Evolutionary conservation across 1,284 basidiomycete genomes (phyloP).

Genomic region (Serendipita sp.): DNA sequence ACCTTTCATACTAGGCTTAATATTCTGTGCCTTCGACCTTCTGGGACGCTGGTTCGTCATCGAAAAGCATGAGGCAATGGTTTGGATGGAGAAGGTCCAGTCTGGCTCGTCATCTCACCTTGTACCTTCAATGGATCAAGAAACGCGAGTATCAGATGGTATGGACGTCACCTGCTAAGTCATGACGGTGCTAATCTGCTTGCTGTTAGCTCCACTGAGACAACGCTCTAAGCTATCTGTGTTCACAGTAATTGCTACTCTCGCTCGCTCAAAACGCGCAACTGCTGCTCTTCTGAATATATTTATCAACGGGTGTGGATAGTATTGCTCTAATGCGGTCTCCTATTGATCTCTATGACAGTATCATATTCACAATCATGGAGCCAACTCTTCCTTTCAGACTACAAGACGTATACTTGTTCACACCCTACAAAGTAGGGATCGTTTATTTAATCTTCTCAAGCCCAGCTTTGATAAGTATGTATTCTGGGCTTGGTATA

Average conservation of each 20-base stretch:
- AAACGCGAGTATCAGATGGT: too few relatives aligned
- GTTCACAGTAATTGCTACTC: constrained; percentile 28
- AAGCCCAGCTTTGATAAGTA: constrained; percentile 51
- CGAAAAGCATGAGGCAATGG: constrained; percentile 26
- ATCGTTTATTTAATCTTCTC: constrained; percentile 58
- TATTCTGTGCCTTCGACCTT: constrained; percentile 45
- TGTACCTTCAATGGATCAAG: too few relatives aligned
- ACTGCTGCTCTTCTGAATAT: constrained; percentile 36
- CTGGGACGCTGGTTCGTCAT: constrained; percentile 32
- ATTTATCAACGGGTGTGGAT: constrained; percentile 44
- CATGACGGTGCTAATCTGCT: not conserved
- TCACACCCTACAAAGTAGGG: constrained; percentile 48
- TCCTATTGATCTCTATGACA: constrained; percentile 17
- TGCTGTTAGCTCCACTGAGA: not conserved
- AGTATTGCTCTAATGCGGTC: not conserved
- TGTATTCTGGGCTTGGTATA: too few relatives aligned
- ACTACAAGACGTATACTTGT: constrained; percentile 44
- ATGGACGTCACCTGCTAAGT: not conserved
- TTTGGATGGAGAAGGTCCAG: not conserved
- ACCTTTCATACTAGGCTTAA: constrained; percentile 60
- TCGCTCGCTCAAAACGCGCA: constrained; percentile 42
- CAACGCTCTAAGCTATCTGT: not conserved
- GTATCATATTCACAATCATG: constrained; percentile 36
- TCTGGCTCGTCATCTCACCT: too few relatives aligned
- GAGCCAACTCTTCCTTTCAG: constrained; percentile 58